Percentiles rank a stretch among this genome's conserved stretches.
Evolutionary conservation across 1,284 basidiomycete species (phyloP).

Genomic region (Flammula alnicola): DNA sequence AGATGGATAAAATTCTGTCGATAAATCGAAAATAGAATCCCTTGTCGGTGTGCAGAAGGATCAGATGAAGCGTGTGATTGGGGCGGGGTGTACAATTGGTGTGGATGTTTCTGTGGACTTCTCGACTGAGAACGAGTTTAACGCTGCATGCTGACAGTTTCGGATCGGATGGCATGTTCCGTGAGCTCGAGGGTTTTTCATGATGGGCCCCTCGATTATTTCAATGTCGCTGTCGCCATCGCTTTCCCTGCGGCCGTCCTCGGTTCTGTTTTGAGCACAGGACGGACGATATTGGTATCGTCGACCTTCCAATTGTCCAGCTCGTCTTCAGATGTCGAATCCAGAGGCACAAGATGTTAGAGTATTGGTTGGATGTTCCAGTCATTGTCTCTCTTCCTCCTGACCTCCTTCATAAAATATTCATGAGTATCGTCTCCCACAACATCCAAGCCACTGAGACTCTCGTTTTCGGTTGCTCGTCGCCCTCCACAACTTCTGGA

Average conservation of each 20-base stretch:
- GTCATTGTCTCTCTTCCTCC: slow-evolving; percentile 4
- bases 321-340: slow-evolving; percentile 45
- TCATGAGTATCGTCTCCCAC: too few species aligned
- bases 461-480: neutral
- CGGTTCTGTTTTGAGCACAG: slow-evolving; percentile 23
- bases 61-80: slow-evolving; percentile 41
- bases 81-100: slow-evolving; percentile 45
- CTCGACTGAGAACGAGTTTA: neutral
- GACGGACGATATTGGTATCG: slow-evolving; percentile 36
- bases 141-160: neutral
- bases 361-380: neutral
- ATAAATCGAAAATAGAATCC: too few species aligned
- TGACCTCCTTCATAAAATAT: too few species aligned
- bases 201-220: slow-evolving; percentile 29
- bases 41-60: slow-evolving; percentile 25
- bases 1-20: slow-evolving; percentile 21
- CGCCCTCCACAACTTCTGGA: neutral
- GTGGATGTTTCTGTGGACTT: slow-evolving; percentile 4
- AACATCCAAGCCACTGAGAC: neutral
- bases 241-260: slow-evolving; percentile 5
- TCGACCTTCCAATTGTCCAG: slow-evolving; percentile 42
- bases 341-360: slow-evolving; percentile 5
- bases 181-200: too few species aligned
- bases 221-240: slow-evolving; percentile 34
- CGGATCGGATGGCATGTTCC: too few species aligned